phyloP scores from a whole-genome alignment of 2,329 filamentous ascomycete genomes.

The Trichoderma guizhouense region DNA sequence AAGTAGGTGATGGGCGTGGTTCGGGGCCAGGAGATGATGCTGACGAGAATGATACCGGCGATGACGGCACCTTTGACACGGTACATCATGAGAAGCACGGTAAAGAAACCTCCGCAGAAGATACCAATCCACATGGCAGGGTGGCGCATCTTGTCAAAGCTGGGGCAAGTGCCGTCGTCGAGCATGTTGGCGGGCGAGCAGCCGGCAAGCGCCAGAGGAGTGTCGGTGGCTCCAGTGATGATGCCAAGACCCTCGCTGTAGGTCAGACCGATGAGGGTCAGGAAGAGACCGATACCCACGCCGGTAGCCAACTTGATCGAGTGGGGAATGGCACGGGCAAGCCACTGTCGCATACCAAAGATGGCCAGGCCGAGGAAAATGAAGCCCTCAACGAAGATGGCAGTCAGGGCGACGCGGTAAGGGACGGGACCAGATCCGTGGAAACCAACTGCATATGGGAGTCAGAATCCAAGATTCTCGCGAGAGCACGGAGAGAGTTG shows the following conservation, averaged over 20 bases:
- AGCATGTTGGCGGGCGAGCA: conserved; percentile 50
- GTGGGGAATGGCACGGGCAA: conserved; percentile 75
- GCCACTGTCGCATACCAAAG: conserved; percentile 81
- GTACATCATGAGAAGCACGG: conserved; percentile 77
- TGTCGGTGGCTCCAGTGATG: conserved; percentile 63
- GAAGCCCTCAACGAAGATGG: conserved; percentile 84
- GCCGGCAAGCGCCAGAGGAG: conserved; percentile 72
- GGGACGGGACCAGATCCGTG: conserved; percentile 72
- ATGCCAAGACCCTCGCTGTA: conserved; percentile 81
- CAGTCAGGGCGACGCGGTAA: conserved; percentile 73
- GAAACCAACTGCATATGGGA: conserved; percentile 55
- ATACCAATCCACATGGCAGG: conserved; percentile 86
- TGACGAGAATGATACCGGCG: conserved; percentile 76
- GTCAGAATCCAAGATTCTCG: background rate
- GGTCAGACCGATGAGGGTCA: conserved; percentile 71
- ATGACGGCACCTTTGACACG: conserved; percentile 86
- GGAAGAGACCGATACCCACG: conserved; percentile 80
- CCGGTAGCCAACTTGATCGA: conserved; percentile 86
- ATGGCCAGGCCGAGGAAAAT: conserved; percentile 79
- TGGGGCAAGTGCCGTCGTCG: conserved; percentile 56
- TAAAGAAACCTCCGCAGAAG: conserved; percentile 79
- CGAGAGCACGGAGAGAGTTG: background rate
- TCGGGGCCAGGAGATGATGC: conserved; percentile 85
- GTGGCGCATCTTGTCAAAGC: conserved; percentile 70
- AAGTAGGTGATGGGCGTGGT: conserved; percentile 75